Evolutionary conservation across 2,329 filamentous ascomycete genomes (phyloP).

Genomic region (Exophiala mesophila): DNA sequence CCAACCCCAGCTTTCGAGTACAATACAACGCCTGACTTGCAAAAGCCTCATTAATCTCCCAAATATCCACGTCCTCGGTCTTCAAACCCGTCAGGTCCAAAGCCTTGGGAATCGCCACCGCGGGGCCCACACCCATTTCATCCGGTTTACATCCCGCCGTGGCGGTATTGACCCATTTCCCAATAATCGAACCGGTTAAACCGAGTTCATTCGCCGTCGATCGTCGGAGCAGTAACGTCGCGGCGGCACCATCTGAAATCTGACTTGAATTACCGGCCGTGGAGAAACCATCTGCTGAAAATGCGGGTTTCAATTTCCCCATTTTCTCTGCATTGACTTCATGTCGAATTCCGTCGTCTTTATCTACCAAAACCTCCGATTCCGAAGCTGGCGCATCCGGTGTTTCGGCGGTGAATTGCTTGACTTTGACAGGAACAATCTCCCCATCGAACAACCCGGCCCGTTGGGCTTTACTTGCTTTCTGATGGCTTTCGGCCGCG

Average conservation of each 20-base stretch:
- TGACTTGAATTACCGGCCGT: slow-evolving; percentile 85
- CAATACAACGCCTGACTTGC: slow-evolving; percentile 64
- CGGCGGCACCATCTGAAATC: slow-evolving; percentile 82
- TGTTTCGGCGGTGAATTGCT: slow-evolving; percentile 60
- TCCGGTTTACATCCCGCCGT: slow-evolving; percentile 77
- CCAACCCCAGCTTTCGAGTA: slow-evolving; percentile 56
- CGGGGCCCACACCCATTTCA: slow-evolving; percentile 91
- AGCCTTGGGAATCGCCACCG: slow-evolving; percentile 77
- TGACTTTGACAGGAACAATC: slow-evolving; percentile 73
- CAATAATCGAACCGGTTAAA: slow-evolving; percentile 64
- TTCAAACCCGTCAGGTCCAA: slow-evolving; percentile 63
- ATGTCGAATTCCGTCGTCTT: slow-evolving; percentile 78
- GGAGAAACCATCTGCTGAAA: slow-evolving; percentile 66
- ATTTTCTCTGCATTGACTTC: slow-evolving; percentile 65
- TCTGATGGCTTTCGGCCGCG: slow-evolving; percentile 67
- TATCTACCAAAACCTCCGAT: slow-evolving; percentile 58
- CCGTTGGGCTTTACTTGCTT: slow-evolving; percentile 65
- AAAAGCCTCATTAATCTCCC: slow-evolving; percentile 90
- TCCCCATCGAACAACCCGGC: slow-evolving; percentile 69
- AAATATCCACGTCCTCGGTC: slow-evolving; percentile 68
- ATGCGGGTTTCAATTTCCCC: slow-evolving; percentile 77
- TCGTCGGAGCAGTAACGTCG: slow-evolving; percentile 77
- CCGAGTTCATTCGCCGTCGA: slow-evolving; percentile 71
- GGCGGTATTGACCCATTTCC: slow-evolving; percentile 72
- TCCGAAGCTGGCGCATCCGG: slow-evolving; percentile 51